A percentile compares a stretch with the other conserved stretches of the same genome.
Conservation (phyloP, 2,329 filamentous ascomycete genomes). For the Penicillium crustosum region DNA sequence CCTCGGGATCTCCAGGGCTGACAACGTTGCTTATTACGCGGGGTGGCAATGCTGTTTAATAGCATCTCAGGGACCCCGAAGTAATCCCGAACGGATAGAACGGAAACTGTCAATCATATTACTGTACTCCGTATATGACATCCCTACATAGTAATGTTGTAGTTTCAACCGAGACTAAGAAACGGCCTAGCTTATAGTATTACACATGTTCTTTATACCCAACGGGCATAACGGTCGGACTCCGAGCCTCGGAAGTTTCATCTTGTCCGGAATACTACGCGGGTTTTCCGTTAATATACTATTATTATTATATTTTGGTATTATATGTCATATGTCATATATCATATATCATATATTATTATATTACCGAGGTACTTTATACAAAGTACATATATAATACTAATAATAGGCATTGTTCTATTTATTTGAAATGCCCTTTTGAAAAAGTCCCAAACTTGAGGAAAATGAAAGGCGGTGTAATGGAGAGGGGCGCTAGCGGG, state of each 20-base stretch:
- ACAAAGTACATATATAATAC: background rate
- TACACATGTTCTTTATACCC: background rate
- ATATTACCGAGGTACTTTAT: background rate
- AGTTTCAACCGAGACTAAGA: background rate
- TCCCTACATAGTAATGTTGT: background rate
- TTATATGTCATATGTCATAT: no score
- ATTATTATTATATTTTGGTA: no score
- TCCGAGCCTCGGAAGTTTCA: slow-evolving; percentile 4
- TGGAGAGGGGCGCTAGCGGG: background rate
- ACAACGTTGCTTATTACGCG: background rate
- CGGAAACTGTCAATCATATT: background rate
- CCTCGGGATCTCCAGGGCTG: background rate
- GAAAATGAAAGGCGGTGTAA: slow-evolving; percentile 1
- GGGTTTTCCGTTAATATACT: background rate
- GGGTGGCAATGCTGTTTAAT: background rate
- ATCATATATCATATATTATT: background rate
- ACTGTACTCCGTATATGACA: background rate
- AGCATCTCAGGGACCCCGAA: background rate
- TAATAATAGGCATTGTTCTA: background rate
- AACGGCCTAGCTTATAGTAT: background rate
- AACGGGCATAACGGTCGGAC: background rate
- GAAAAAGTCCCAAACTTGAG: background rate
- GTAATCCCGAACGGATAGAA: background rate
- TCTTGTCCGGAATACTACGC: background rate
- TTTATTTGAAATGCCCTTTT: background rate